Evolutionary conservation across 2,329 filamentous ascomycete species (phyloP).

Genomic region (Stylonectria norvegica): DNA sequence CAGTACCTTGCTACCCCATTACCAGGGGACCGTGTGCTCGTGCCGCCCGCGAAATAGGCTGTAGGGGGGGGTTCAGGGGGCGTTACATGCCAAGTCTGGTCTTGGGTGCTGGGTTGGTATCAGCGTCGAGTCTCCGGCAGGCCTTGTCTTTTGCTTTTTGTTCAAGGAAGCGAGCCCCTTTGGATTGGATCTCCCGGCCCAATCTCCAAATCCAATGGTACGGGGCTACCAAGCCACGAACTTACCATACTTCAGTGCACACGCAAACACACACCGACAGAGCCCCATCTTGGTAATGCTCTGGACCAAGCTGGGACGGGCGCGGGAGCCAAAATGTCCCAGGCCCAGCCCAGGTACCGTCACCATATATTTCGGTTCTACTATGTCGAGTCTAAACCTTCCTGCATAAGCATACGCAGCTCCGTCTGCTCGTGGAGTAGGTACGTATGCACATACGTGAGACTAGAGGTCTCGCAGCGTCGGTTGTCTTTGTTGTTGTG

Average conservation of each 20-base stretch:
- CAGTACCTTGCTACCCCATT: constrained; percentile 2
- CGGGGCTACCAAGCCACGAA: too few species aligned
- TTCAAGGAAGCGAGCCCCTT: constrained; percentile 1
- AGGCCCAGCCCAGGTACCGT: neutral
- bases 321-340: neutral
- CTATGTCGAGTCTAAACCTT: neutral
- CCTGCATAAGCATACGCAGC: constrained; percentile 1
- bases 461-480: too few species aligned
- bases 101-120: too few species aligned
- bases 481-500: too few species aligned
- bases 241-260: too few species aligned
- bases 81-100: constrained; percentile 14
- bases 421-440: too few species aligned
- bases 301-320: neutral
- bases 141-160: constrained; percentile 23
- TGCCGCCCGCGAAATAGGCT: constrained; percentile 18
- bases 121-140: constrained; percentile 12
- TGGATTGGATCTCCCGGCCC: constrained; percentile 19
- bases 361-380: neutral
- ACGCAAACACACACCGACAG: neutral
- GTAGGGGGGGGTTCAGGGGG: constrained; percentile 5
- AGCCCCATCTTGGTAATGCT: neutral
- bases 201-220: constrained; percentile 14
- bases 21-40: constrained; percentile 12
- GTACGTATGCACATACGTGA: too few species aligned